Base-by-base conservation (phyloP, 2,329 filamentous ascomycete species). In the Emydomyces testavorans region DNA sequence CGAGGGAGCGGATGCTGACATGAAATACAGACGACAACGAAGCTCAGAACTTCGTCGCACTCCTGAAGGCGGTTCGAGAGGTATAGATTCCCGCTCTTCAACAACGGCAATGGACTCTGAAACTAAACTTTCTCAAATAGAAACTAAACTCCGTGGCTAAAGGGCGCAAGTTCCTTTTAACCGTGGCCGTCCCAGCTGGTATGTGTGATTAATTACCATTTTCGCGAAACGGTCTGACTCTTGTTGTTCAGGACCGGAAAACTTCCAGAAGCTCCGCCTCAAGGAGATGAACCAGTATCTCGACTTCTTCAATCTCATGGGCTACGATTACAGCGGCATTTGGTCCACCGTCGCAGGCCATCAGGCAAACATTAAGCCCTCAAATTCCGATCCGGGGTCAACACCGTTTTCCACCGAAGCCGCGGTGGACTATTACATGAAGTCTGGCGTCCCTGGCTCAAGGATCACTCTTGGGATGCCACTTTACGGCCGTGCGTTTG, bases 401-500 rank as follows among this genome's bases (percentile, higher is more conserved):
- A 95, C 90, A 0, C 87, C 88, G 0, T 94, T 92, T 68, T 86
- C 77, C 59, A 85, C 83, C 6, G 70, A 75, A 4, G 70, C 73
- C 0, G 88, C 88, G 0, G 67, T 95, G 1, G 69, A 80, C 7
- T 72, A 81, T 59, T 96, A 95, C 67, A 71, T 76, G 32, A 63
- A 70, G 2, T 72, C 71, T 1, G 58, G 60, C 3, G 80, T 95
- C 0, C 64, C 75, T 0, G 62, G 78, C 0, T 61, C 71, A 49
- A 94, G 94, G 68, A 78, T 96, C 38, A 82, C 94, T 4, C 63
- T 95, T n/a, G 89, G 90, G 2, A 92, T 94, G 85, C 89, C 90
- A 5, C 70, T 96, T n/a, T 95, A 95, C 63, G 90, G 90, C 3
- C 84, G 88, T 34, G 80, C 86, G 0, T 96, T 95, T 61, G 74